Base-by-base conservation (phyloP, 2,329 filamentous ascomycete genomes). In the Alternaria hordeiaustralica region DNA sequence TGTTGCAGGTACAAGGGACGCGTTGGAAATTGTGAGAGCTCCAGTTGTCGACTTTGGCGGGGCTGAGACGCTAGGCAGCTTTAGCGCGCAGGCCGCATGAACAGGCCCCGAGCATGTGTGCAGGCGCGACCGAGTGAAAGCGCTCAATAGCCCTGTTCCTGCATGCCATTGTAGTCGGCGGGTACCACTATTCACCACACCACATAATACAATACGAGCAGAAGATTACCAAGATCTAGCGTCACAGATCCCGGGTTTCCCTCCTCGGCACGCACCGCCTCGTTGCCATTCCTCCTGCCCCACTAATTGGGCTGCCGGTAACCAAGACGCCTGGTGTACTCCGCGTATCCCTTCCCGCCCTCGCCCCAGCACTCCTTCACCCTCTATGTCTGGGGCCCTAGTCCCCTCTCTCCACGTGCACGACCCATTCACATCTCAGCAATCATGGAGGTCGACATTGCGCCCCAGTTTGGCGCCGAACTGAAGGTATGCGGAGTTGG, bases 391-490 rank as follows among this genome's bases (percentile, higher is more conserved):
- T 67, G 61, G 63, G 69, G 70, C 63, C 68, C 70, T 63, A 65
- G 61, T 70, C 65, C 63, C 70, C 67, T 55, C 63, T 60, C 44
- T 66, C 63, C 64, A 69, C 62, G 68, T 55, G 41, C 43, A 60
- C 60, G 57, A 64, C 56, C 63, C 63, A 58, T 68, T 67, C 54
- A 53, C 47, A 59, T 49, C 43, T 50, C 57, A 61, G 55, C 60
- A 71, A 78, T 46, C 70, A 97, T 96, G 93, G 92, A 94, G 82
- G 87, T 93, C 81, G 93, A 96, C 74, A 88, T 87, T 78, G 87
- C 89, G 83, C 93, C 93, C 78, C 92, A 92, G 74, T 97, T 99
- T 82, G 96, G 96, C 83, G 89, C 91, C 63, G 94, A 97, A 85
- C 87, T 98, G 80, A 98, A 97, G 91, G 94, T 94, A 84, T 66